A percentile compares a stretch with the other conserved stretches of the same genome.
Conservation (phyloP, 345 rosid genomes). For the Brassica juncea region DNA sequence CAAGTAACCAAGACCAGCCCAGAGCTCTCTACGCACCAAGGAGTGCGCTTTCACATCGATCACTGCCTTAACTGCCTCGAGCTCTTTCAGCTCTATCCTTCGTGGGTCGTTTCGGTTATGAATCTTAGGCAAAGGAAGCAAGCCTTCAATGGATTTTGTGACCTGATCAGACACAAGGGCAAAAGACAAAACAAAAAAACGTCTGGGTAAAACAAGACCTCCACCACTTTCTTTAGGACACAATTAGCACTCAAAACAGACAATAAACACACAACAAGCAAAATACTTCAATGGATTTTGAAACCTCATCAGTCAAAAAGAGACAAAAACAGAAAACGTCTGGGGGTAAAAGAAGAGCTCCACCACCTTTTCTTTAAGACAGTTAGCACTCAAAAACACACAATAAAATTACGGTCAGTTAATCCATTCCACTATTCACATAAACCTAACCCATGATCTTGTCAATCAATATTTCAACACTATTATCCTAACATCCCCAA, state of each 20-base stretch:
- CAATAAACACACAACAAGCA: conserved; percentile 40
- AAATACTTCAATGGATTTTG: conserved; percentile 56
- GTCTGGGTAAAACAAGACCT: conserved; percentile 48
- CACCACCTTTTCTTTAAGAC: conserved; percentile 32
- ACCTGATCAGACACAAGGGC: conserved; percentile 56
- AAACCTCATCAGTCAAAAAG: conserved; percentile 56
- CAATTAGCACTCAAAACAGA: conserved; percentile 29
- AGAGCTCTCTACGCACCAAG: conserved; percentile 72
- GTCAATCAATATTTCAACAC: not conserved
- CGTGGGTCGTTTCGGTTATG: conserved; percentile 51
- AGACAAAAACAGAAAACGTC: conserved; percentile 25
- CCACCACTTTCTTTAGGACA: conserved; percentile 35
- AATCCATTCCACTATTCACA: conserved; percentile 2
- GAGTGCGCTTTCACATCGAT: conserved; percentile 62
- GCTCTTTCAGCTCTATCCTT: conserved; percentile 56
- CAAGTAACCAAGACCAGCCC: conserved; percentile 73
- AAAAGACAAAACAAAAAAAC: conserved; percentile 33
- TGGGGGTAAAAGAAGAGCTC: conserved; percentile 27
- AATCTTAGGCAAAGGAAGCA: conserved; percentile 56
- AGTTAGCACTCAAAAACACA: conserved; percentile 27
- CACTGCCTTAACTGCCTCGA: conserved; percentile 55
- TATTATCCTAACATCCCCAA: not conserved
- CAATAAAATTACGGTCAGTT: not conserved
- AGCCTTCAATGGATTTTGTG: conserved; percentile 60
- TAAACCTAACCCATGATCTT: not conserved